Evolutionary conservation across 2,329 filamentous ascomycete species (phyloP), one percentile per base, ranked within the genome.

Genomic region (Penicillium sp.): DNA sequence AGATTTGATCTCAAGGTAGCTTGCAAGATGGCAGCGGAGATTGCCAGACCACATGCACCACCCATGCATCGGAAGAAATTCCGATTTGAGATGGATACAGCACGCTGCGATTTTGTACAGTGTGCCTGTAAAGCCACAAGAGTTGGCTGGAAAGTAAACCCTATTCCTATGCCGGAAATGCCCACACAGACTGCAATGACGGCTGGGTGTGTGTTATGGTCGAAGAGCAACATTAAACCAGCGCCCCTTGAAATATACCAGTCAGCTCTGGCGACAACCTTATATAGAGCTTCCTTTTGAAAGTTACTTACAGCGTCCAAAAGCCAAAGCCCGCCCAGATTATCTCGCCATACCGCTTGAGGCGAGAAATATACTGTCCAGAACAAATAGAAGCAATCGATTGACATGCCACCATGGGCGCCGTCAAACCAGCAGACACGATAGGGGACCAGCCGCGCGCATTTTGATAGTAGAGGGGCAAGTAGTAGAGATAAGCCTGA

Each of bases 391-490:
- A 78, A 0, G 71, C 64, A 12, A 72, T 42, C 1, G 76, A 76
- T 26, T 88, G 84, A 8, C 75, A 74, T 19, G 76, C 73, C 9
- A 86, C 80, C 63, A 88, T 75, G 0, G 84, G 81, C 9, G 84
- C 75, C 2, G 81, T 82, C 33, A 86, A 74, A 8, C 79, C 78
- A 1, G 86, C 86, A 3, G 86, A 86, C 13, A 76, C 74, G 15
- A 83, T 70, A 0, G 81, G 77, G 3, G 76, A 76, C 69, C 76
- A 78, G 30, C 77, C 75, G 26, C 81, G 79, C 3, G 82, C 85
- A 60, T 88, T 88, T 65, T 89, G 86, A 49, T 86, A 85, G 72
- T 87, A 89, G 0, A 89, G 76, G 1, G 87, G 87, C 5, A 89
- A 72, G 67, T 86, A 89, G 73, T 88, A 89, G 1, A 89, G 74